These are phyloP conservation scores for Wickerhamiella domercqiae DNA, from an alignment of 805 yeast species.

Conservation along the genomic window DNA sequence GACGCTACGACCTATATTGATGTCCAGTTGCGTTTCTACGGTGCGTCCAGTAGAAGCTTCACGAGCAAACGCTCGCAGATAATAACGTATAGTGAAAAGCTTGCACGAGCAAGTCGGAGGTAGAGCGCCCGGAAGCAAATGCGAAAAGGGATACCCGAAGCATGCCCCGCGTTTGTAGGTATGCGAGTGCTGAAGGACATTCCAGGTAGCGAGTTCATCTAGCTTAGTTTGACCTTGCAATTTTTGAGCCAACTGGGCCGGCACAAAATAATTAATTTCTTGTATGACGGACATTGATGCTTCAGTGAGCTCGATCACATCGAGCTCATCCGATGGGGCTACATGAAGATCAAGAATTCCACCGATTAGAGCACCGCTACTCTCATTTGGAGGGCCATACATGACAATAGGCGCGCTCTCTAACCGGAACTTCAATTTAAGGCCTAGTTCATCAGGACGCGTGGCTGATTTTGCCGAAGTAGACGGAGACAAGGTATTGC, in stretches of 20 bases:
- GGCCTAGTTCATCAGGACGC: background rate
- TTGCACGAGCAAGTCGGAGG: constrained; percentile 54
- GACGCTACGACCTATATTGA: constrained; percentile 62
- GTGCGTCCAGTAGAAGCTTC: constrained; percentile 9
- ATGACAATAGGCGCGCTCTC: constrained; percentile 87
- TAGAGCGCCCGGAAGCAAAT: constrained; percentile 69
- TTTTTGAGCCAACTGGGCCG: constrained; percentile 7
- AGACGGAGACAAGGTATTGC: too few species aligned
- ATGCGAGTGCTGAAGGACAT: constrained; percentile 43
- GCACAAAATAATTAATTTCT: constrained; percentile 29
- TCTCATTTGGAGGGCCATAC: constrained; percentile 63
- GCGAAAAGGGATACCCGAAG: constrained; percentile 87
- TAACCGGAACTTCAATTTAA: constrained; percentile 21
- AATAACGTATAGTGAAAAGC: constrained; percentile 61
- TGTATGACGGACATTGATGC: constrained; percentile 39
- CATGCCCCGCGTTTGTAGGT: constrained; percentile 47
- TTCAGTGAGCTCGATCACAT: constrained; percentile 23
- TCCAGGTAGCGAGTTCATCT: constrained; percentile 75
- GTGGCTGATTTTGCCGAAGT: background rate
- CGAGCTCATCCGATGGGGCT: constrained; percentile 29
- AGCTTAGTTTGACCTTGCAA: constrained; percentile 12
- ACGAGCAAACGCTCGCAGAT: constrained; percentile 41
- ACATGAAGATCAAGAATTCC: constrained; percentile 48
- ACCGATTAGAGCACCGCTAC: constrained; percentile 72
- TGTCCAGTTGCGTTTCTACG: constrained; percentile 9